These are phyloP conservation scores for Dactylonectria macrodidyma DNA, from an alignment of 2,329 filamentous ascomycete species.

Conservation along the genomic window DNA sequence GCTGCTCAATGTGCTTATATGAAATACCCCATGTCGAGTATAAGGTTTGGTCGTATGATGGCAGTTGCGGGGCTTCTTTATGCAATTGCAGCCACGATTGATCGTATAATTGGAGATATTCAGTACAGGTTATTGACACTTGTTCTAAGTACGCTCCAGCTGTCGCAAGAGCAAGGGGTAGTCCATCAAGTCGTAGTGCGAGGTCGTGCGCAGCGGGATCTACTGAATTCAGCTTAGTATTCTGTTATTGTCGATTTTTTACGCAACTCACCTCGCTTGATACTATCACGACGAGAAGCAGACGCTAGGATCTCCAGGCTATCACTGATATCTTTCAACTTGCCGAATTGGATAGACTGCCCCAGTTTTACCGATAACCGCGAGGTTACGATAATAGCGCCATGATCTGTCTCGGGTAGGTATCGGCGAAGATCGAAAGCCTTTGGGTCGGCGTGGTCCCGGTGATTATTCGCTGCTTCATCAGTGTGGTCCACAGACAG, in stretches of 20 bases:
- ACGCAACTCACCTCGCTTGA: constrained; percentile 1
- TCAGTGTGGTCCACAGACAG: neutral
- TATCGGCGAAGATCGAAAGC: constrained; percentile 1
- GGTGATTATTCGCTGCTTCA: neutral
- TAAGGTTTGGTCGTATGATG: constrained; percentile 51
- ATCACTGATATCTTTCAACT: neutral
- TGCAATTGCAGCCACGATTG: constrained; percentile 56
- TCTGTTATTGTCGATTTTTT: neutral
- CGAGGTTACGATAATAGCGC: neutral
- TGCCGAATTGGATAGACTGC: neutral
- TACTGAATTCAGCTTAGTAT: neutral
- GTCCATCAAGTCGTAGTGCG: constrained; percentile 44
- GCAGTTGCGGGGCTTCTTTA: constrained; percentile 46
- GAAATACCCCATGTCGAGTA: constrained; percentile 59
- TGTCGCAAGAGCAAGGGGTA: constrained; percentile 62
- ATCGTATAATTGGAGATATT: constrained; percentile 60
- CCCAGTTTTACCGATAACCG: neutral
- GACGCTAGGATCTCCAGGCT: constrained; percentile 1
- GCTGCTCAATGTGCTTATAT: constrained; percentile 52
- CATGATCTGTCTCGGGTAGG: constrained; percentile 1
- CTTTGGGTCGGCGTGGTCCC: constrained; percentile 3
- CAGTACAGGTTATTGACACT: constrained; percentile 50
- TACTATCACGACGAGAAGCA: neutral
- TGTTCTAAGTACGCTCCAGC: constrained; percentile 61
- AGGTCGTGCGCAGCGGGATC: neutral